Percentiles rank a stretch among this genome's conserved stretches.
Evolutionary conservation across 2,329 filamentous ascomycete species (phyloP).

Genomic region (Huntiella bhutanensis): DNA sequence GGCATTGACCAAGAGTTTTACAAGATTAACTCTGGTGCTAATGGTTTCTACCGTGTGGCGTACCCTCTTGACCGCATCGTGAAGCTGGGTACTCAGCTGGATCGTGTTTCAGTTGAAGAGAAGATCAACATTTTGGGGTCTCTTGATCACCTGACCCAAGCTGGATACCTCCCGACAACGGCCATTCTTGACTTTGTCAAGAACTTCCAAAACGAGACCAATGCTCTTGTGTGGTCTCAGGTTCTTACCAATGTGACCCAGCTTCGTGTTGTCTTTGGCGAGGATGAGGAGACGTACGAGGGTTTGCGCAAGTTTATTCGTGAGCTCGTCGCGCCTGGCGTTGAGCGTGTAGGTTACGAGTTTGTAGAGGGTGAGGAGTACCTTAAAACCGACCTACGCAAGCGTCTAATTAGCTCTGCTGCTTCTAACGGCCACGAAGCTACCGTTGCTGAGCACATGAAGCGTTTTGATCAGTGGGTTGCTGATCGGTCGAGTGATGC

Average conservation of each 20-base stretch:
- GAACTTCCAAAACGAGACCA: slow-evolving; percentile 63
- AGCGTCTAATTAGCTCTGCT: slow-evolving; percentile 58
- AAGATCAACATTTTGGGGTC: slow-evolving; percentile 87
- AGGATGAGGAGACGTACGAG: slow-evolving; percentile 50
- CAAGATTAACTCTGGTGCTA: slow-evolving; percentile 79
- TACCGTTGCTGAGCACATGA: slow-evolving; percentile 52
- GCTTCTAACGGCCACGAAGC: slow-evolving; percentile 60
- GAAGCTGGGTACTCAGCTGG: slow-evolving; percentile 59
- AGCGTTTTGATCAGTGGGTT: slow-evolving; percentile 64
- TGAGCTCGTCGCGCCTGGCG: slow-evolving; percentile 55
- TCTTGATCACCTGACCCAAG: slow-evolving; percentile 71
- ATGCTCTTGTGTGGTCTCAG: slow-evolving; percentile 80
- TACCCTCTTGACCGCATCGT: slow-evolving; percentile 70
- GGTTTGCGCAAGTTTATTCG: slow-evolving; percentile 64
- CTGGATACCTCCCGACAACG: slow-evolving; percentile 66
- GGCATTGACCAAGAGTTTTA: slow-evolving; percentile 69
- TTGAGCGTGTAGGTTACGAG: slow-evolving; percentile 71
- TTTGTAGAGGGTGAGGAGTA: slow-evolving; percentile 63
- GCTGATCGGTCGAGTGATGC: slow-evolving; percentile 46
- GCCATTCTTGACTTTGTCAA: slow-evolving; percentile 69
- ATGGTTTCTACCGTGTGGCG: slow-evolving; percentile 80
- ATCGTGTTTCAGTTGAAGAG: slow-evolving; percentile 63
- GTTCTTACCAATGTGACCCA: slow-evolving; percentile 57
- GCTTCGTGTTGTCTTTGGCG: slow-evolving; percentile 69
- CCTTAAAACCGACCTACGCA: slow-evolving; percentile 63